Evolutionary conservation across 1,284 basidiomycete genomes (phyloP), one percentile per base, ranked within the genome.

Genomic region (Cerioporus squamosus): DNA sequence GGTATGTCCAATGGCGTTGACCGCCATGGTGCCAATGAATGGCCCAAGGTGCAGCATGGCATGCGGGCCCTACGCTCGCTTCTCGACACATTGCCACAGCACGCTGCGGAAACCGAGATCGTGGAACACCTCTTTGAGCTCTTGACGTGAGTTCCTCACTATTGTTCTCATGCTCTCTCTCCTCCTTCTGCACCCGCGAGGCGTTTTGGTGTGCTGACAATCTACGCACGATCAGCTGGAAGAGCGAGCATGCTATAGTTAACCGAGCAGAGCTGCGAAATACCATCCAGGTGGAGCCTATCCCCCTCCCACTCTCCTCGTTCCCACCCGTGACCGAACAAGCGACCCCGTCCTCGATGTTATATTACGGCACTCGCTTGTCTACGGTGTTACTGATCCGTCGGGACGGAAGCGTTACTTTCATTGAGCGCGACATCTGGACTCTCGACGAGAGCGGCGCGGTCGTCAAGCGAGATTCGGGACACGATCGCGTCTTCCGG

Each of bases 1-100:
- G 88, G 82, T 1, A 72, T 93, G 48, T 91, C 91, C 17, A 93
- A 93, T 67, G 88, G 88, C 12, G 74, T 90, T 51, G 88, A 91
- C 67, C 82, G 80, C 22, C 56, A 71, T 47, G 85, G 78, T 45
- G 84, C 79, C 39, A 73, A 77, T 53, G 75, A 79, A 20, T 93
- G 90, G 90, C 86, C 86, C 29, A 93, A 93, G 75, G 82, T 93
- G 10, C 73, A 77, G 51, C 79, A 82, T 60, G 91, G 88, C 79
- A 76, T 74, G 31, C 66, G 71, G 45, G 72, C 77, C 17, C 75
- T 92, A 59, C 68, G 72, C 40, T 72, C 71, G 18, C 68, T 85
- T 44, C 68, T 82, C 45, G 60, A 66, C 18, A 39, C 59, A 33
- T 60, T 82, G 44, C 64, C 75, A 40, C 68, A 74, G 60, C 71